These are phyloP conservation scores for Cercophora sp. DNA, from an alignment of 495 filamentous ascomycete species.

Conservation along the genomic window DNA sequence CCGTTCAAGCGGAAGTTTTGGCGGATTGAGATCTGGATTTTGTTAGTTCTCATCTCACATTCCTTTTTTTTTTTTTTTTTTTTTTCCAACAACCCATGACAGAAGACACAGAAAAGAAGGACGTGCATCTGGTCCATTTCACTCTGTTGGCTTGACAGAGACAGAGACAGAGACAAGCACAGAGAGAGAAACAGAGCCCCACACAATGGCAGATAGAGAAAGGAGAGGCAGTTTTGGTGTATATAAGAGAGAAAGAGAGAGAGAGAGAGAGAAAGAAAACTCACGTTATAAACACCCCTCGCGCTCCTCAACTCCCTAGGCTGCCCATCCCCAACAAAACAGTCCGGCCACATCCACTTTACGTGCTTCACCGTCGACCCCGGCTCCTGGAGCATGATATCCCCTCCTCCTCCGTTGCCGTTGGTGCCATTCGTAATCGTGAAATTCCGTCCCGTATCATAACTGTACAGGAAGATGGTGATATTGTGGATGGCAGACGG, in stretches of 20 bases:
- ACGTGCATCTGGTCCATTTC: too few relatives aligned
- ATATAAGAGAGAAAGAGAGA: too few relatives aligned
- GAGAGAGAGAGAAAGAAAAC: neutral
- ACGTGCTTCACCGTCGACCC: slow-evolving; percentile 67
- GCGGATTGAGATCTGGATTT: slow-evolving; percentile 56
- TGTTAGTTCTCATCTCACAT: slow-evolving; percentile 12
- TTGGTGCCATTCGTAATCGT: slow-evolving; percentile 63
- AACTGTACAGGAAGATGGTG: slow-evolving; percentile 62
- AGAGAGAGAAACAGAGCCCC: too few relatives aligned
- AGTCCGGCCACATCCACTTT: slow-evolving; percentile 64
- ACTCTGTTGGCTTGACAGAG: too few relatives aligned
- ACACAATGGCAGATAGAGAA: too few relatives aligned
- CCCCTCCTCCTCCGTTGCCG: slow-evolving; percentile 53
- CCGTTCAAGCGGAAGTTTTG: slow-evolving; percentile 63
- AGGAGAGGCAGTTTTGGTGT: too few relatives aligned
- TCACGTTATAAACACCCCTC: slow-evolving; percentile 49
- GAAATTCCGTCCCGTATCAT: slow-evolving; percentile 57
- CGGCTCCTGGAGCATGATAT: slow-evolving; percentile 57
- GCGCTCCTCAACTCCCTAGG: slow-evolving; percentile 28
- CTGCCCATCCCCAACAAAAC: slow-evolving; percentile 56
- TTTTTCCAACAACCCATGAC: too few relatives aligned
- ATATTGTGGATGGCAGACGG: slow-evolving; percentile 57
- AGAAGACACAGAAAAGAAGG: too few relatives aligned
- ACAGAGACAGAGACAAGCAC: too few relatives aligned
- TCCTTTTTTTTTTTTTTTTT: too few relatives aligned